Percentiles rank a stretch among this genome's conserved stretches.
These are phyloP conservation scores for Botrytis deweyae DNA, from an alignment of 2,329 filamentous ascomycete genomes.

Conservation along the genomic window DNA sequence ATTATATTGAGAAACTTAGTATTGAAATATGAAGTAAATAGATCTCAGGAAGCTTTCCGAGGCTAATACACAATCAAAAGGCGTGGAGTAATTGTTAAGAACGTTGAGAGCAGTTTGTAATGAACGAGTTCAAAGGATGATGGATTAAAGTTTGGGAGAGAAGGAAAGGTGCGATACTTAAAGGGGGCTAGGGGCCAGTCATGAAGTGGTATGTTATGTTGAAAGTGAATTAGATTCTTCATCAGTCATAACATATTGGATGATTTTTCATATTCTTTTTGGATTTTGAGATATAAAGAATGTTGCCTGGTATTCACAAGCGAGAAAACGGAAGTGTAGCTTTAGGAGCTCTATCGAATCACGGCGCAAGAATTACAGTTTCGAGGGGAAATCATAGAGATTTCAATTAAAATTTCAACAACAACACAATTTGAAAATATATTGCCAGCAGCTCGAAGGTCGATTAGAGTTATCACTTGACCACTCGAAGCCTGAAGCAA, in stretches of 20 bases:
- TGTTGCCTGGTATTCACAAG: neutral
- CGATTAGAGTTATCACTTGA: neutral
- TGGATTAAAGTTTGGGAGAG: neutral
- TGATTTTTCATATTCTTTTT: too few species aligned
- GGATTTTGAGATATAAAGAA: neutral
- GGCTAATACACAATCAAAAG: neutral
- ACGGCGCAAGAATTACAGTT: too few species aligned
- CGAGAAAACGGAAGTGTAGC: neutral
- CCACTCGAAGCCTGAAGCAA: neutral
- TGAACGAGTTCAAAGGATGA: neutral
- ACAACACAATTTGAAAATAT: neutral
- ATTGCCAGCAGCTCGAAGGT: neutral
- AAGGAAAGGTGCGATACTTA: neutral
- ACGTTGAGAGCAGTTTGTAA: neutral
- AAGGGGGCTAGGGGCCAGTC: neutral
- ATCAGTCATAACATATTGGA: neutral
- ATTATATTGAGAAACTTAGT: neutral
- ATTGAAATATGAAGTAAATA: neutral
- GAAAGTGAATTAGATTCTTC: neutral
- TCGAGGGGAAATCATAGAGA: too few species aligned
- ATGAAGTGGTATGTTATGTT: neutral
- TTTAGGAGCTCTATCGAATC: neutral
- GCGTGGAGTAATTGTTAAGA: neutral
- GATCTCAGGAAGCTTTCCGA: neutral
- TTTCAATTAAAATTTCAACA: neutral